Base-by-base conservation (phyloP, 768 basidiomycete species). In the Collybia mongolica region DNA sequence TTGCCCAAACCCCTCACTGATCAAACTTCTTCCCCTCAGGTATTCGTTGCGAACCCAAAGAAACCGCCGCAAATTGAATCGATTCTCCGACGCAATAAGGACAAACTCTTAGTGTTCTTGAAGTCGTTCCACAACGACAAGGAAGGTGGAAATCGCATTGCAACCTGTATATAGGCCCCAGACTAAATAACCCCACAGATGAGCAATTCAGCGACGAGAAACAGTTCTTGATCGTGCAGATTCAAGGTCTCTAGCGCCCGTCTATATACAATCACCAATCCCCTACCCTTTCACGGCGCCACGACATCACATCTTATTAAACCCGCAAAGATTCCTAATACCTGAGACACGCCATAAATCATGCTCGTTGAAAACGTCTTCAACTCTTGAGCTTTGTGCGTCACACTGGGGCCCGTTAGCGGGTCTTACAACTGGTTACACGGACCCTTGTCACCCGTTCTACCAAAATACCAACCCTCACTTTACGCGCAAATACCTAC, bases 11-110 rank as follows among this genome's bases (percentile, higher is more conserved):
- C 38, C 17, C 15, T 29, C 28, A 14, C 29, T 3, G 6, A 22
- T 20, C 11, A 4, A 24, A 5, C n/a, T n/a, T 41, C 20, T 20
- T 18, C 15, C 12, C 22, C 5, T 22, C 36, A 90, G 93, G 92
- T 99, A 12, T 99, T 99, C 61, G 97, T 99, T 36, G 97, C 97
- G 32, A 99, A 99, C 65, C 97, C 97, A 23, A 97, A 97, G 84
- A 99, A 99, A 65, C 96, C 97, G 5, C 85, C 91, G 36, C 90
- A 95, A 64, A 97, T 99, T 53, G 94, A 95, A 61, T 72, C 69
- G 35, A 99, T 99, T 53, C 77, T 99, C 11, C 76, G 90, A 52
- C 71, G 97, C 59, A 99, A 99, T 71, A 94, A 91, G 79, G 94
- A 96, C 17, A 97, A 96, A 64, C 74, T 99, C 11, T 72, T 98